Percentiles rank a stretch among this genome's conserved stretches.
phyloP scores from a whole-genome alignment of 1,284 basidiomycete species.

The Grifola frondosa region DNA sequence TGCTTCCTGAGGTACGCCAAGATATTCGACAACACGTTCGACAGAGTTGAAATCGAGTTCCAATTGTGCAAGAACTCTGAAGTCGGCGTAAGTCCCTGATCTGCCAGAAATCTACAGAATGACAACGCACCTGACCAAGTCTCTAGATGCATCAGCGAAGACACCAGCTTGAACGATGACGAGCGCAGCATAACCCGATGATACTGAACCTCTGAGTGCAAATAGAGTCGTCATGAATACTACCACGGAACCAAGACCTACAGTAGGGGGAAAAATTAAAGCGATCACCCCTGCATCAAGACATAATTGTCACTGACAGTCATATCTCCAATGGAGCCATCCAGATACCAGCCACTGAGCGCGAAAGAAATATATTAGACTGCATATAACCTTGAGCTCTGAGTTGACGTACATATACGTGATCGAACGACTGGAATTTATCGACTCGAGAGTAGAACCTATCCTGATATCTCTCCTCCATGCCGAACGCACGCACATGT shows the following conservation, averaged over 20 bases:
- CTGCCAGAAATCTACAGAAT: not conserved
- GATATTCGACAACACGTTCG: constrained; percentile 82
- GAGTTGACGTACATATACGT: constrained; percentile 56
- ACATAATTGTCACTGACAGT: constrained; percentile 45
- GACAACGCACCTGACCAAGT: constrained; percentile 55
- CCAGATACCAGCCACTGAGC: constrained; percentile 64
- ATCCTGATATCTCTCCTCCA: constrained; percentile 75
- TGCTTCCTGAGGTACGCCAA: constrained; percentile 77
- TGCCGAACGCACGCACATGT: constrained; percentile 81
- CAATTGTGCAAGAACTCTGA: constrained; percentile 61
- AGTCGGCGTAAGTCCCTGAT: constrained; percentile 2
- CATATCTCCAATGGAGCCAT: constrained; percentile 74
- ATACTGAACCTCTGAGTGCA: constrained; percentile 64
- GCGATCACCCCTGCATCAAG: not conserved
- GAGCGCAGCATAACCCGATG: constrained; percentile 74
- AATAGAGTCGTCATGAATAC: constrained; percentile 76
- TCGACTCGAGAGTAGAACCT: constrained; percentile 76
- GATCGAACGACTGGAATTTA: constrained; percentile 71
- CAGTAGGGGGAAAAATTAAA: not conserved
- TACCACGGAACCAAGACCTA: constrained; percentile 73
- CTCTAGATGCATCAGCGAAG: constrained; percentile 67
- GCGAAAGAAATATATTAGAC: constrained; percentile 6
- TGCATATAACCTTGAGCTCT: not conserved
- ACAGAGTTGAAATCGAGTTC: constrained; percentile 79
- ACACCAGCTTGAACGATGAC: constrained; percentile 76